A percentile compares a stretch with the other conserved stretches of the same genome.
Evolutionary conservation across 2,329 filamentous ascomycete species (phyloP).

Genomic region (Immersiporthe knoxdaviesiana): DNA sequence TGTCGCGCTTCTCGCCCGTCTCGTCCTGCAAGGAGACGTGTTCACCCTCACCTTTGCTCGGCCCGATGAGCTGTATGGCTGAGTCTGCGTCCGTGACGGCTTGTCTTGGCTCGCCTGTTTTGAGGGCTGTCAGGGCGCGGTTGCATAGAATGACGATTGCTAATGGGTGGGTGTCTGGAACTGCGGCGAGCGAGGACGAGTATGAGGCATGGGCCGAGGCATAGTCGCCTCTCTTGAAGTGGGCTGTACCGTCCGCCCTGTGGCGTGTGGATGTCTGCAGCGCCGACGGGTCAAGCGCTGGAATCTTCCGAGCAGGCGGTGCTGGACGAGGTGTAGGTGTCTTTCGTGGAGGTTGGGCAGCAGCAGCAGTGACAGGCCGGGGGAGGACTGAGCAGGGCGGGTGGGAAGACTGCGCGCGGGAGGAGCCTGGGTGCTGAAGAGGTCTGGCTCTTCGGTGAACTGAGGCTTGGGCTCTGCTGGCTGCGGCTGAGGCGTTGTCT

Average conservation of each 20-base stretch:
- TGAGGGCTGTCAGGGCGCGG: constrained; percentile 84
- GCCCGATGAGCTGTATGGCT: constrained; percentile 79
- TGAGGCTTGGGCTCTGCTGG: constrained; percentile 43
- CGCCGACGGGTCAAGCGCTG: constrained; percentile 68
- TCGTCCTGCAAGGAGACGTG: constrained; percentile 68
- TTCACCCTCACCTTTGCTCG: constrained; percentile 78
- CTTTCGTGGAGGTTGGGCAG: constrained; percentile 51
- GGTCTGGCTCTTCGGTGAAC: constrained; percentile 58
- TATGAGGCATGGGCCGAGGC: constrained; percentile 84
- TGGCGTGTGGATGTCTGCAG: constrained; percentile 77
- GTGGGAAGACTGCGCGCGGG: constrained; percentile 42
- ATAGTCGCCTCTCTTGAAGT: constrained; percentile 95
- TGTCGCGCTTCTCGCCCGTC: constrained; percentile 72
- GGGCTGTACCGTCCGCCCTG: constrained; percentile 78
- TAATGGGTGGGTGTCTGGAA: constrained; percentile 81
- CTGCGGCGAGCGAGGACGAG: constrained; percentile 70
- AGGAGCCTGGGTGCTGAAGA: constrained; percentile 56
- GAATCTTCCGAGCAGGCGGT: constrained; percentile 58
- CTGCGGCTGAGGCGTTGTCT: constrained; percentile 58
- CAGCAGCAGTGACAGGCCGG: constrained; percentile 50
- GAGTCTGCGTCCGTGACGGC: constrained; percentile 84
- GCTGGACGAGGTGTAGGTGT: constrained; percentile 49
- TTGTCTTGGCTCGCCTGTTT: constrained; percentile 88
- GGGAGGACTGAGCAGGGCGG: constrained; percentile 45
- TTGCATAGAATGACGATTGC: constrained; percentile 90